Evolutionary conservation across 495 filamentous ascomycete species (phyloP).

Genomic region (Podospora bellae-mahoneyi): DNA sequence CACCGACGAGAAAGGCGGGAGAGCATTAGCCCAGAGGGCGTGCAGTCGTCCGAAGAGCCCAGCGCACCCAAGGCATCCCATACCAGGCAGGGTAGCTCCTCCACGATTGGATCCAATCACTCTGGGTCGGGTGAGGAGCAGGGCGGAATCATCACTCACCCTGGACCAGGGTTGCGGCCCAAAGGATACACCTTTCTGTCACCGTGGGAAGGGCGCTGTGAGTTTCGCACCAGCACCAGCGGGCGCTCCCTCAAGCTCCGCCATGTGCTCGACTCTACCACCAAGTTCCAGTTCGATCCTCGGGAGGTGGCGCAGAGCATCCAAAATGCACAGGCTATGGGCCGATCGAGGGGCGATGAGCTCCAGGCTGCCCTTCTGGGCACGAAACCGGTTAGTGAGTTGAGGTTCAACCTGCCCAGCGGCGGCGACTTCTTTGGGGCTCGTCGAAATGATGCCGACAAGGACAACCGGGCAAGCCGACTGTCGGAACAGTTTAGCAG

Average conservation of each 20-base stretch:
- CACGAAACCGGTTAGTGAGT: constrained; percentile 66
- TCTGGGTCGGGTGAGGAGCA: constrained; percentile 26
- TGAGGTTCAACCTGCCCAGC: constrained; percentile 78
- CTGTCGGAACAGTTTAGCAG: constrained; percentile 41
- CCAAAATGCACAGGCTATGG: constrained; percentile 33
- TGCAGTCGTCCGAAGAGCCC: constrained; percentile 19
- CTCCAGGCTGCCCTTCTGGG: constrained; percentile 28
- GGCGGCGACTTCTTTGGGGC: constrained; percentile 33
- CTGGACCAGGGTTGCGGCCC: constrained; percentile 44
- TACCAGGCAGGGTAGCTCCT: constrained; percentile 33
- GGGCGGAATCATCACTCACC: constrained; percentile 36
- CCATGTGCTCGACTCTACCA: constrained; percentile 54
- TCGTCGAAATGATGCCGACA: constrained; percentile 20
- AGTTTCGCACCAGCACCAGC: constrained; percentile 71
- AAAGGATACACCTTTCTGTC: constrained; percentile 65
- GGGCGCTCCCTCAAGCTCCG: constrained; percentile 76
- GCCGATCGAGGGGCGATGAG: constrained; percentile 29
- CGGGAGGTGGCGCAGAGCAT: constrained; percentile 38
- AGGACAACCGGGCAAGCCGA: constrained; percentile 22
- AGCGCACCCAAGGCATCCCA: constrained; percentile 26
- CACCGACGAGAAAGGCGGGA: constrained; percentile 28
- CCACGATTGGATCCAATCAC: constrained; percentile 37
- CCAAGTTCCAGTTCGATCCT: constrained; percentile 37
- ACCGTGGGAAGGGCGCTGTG: constrained; percentile 84
- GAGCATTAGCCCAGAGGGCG: constrained; percentile 22